Evolutionary conservation across 345 rosid genomes (phyloP).

Genomic region (Boechera stricta): DNA sequence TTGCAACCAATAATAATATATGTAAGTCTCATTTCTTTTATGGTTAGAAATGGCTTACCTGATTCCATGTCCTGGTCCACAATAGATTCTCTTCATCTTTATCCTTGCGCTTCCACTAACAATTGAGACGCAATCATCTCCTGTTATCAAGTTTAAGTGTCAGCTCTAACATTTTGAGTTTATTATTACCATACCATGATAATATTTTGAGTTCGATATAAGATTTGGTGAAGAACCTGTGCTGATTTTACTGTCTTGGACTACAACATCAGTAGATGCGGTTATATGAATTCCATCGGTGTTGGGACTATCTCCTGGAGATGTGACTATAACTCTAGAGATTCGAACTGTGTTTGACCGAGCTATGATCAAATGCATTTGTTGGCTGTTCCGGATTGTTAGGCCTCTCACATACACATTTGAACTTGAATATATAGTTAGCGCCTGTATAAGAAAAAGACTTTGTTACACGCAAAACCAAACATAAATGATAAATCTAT

Average conservation of each 20-base stretch:
- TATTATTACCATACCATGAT: not conserved
- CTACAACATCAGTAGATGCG: conserved; percentile 70
- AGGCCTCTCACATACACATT: conserved; percentile 70
- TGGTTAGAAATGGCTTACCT: conserved; percentile 52
- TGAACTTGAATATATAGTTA: conserved; percentile 93
- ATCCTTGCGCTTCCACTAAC: conserved; percentile 78
- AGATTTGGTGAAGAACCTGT: conserved; percentile 62
- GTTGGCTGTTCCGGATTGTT: conserved; percentile 92
- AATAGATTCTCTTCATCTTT: conserved; percentile 82
- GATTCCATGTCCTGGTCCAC: conserved; percentile 99
- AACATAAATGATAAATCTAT: conserved; percentile 14
- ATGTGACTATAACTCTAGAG: conserved; percentile 65
- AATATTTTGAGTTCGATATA: not conserved
- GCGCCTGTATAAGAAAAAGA: conserved; percentile 61
- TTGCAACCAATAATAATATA: not conserved
- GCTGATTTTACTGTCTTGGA: conserved; percentile 93
- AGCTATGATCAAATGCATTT: conserved; percentile 87
- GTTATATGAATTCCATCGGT: conserved; percentile 95
- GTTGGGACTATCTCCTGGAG: conserved; percentile 96
- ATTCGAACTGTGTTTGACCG: conserved; percentile 66
- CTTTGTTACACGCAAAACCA: not conserved
- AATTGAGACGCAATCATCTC: conserved; percentile 94
- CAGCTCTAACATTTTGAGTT: not conserved
- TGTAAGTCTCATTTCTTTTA: no score
- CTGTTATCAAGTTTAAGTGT: conserved; percentile 51